phyloP scores from a whole-genome alignment of 75 land plant genomes.

The Pinus albicaulis region DNA sequence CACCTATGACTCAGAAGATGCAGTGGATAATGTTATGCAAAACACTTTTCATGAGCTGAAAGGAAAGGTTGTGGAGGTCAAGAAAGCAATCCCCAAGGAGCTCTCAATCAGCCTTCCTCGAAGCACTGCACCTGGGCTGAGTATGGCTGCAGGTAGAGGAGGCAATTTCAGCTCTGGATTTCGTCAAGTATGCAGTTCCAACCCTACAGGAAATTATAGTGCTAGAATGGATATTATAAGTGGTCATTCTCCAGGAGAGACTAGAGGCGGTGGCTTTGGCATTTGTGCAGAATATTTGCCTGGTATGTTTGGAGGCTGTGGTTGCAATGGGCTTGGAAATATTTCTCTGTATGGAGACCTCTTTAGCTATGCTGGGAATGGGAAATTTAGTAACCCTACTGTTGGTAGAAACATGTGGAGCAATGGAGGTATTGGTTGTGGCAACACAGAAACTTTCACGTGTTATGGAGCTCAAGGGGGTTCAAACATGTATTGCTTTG shows the following conservation, averaged over 20 bases:
- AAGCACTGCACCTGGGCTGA: constrained; percentile 25
- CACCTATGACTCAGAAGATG: constrained; percentile 93
- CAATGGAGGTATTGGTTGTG: constrained; percentile 28
- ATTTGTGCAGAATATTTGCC: constrained; percentile 43
- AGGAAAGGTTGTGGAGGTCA: constrained; percentile 97
- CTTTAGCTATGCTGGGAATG: constrained; percentile 35
- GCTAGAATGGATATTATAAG: constrained; percentile 61
- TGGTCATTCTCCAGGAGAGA: constrained; percentile 41
- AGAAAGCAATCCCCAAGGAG: constrained; percentile 93
- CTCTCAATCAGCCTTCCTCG: constrained; percentile 50
- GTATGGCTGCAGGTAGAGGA: constrained; percentile 29
- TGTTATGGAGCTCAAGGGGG: constrained; percentile 24
- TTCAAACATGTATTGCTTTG: constrained; percentile 24
- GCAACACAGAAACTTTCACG: constrained; percentile 16
- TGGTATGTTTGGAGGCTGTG: constrained; percentile 33
- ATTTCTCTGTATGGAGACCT: constrained; percentile 20
- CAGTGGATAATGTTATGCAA: constrained; percentile 78
- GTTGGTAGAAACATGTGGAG: constrained; percentile 48
- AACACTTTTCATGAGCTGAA: constrained; percentile 98
- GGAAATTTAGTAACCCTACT: constrained; percentile 26
- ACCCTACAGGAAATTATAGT: constrained; percentile 27
- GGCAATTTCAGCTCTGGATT: constrained; percentile 47
- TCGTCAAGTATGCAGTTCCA: constrained; percentile 37
- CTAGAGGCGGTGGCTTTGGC: constrained; percentile 29
- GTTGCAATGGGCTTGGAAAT: constrained; percentile 20